Evolutionary conservation across 345 rosid genomes (phyloP).

Genomic region (Pelargonium nanum): DNA sequence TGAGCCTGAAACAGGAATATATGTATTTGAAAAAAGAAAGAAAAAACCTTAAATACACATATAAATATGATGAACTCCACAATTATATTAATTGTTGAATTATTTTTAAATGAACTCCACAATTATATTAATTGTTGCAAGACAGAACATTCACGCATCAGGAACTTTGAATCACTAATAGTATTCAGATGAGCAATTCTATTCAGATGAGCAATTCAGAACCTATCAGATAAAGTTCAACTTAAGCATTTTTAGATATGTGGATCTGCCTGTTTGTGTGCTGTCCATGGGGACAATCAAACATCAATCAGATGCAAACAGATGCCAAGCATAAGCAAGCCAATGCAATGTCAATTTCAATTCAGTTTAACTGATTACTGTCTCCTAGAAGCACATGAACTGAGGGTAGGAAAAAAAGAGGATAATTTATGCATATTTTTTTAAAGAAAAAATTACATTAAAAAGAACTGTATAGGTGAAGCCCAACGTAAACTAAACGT

Average conservation of each 20-base stretch:
- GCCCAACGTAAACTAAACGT: not conserved
- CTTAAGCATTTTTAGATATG: not conserved
- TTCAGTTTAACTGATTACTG: not conserved
- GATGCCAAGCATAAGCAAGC: not conserved
- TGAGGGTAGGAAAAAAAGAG: not conserved
- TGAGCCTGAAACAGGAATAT: conserved; percentile 41
- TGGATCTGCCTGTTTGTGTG: not conserved
- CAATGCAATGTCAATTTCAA: not conserved
- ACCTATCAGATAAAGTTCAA: not conserved
- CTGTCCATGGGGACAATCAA: not conserved
- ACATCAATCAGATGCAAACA: not conserved
- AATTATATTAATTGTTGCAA: not conserved
- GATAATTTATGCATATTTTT: no score
- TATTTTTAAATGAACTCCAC: no score
- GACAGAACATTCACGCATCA: not conserved
- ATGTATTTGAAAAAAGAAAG: not conserved
- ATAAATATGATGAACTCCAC: no score
- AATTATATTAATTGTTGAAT: not conserved
- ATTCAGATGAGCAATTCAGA: not conserved
- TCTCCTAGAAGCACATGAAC: not conserved
- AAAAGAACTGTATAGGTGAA: no score
- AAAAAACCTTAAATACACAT: conserved; percentile 6
- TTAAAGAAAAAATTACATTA: no score
- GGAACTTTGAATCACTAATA: not conserved
- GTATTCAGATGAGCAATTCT: not conserved